Evolutionary conservation across 305 asterid genomes (phyloP), one percentile per base, ranked within the genome.

Genomic region (Salvia sclarea): DNA sequence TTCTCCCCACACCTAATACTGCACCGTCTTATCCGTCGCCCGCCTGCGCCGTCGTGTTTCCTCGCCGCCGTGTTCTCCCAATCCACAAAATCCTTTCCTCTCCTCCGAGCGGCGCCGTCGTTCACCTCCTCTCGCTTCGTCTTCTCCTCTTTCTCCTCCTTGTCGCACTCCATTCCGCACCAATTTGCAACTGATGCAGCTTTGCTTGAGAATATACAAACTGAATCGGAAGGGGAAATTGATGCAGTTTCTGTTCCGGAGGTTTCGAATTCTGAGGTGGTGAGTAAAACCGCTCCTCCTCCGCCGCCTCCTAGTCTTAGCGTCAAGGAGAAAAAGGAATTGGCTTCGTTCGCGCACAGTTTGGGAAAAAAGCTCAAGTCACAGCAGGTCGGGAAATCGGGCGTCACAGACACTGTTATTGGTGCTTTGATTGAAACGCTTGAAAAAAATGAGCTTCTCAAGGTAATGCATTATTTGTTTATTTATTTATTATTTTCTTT

Each of bases 301-400:
- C 62, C 44, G 3, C 66, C 82, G 28, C 75, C 81, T 21, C 95
- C 87, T 68, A 80, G 60, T 73, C 84, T 94, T 18, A 87, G 80
- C 6, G 79, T 83, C 24, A 94, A 91, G 80, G 98, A 89, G 80
- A 94, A 84, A 84, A 94, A 91, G 49, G 96, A 87, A 37, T 66
- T 94, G 81, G 89, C 81, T 65, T 87, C 98, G 10, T 91, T 81
- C 55, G 98, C 99, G 4, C 93, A 94, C 68, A 84, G 98, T 69
- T 77, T 94, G 73, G 98, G 97, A 73, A 91, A 88, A 80, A 84
- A 85, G 82, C 90, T 91, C 7, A 94, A 87, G 84, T 82, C 93
- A 18, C 98, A 91, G 80, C 99, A 91, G 70, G 86, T 94, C 30
- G 99, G 99, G 0, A 94, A 94, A 50, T 91, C 92, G 0, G 98